Evolutionary conservation across 331 rosid genomes (phyloP).

Genomic region (Arachis monticola): DNA sequence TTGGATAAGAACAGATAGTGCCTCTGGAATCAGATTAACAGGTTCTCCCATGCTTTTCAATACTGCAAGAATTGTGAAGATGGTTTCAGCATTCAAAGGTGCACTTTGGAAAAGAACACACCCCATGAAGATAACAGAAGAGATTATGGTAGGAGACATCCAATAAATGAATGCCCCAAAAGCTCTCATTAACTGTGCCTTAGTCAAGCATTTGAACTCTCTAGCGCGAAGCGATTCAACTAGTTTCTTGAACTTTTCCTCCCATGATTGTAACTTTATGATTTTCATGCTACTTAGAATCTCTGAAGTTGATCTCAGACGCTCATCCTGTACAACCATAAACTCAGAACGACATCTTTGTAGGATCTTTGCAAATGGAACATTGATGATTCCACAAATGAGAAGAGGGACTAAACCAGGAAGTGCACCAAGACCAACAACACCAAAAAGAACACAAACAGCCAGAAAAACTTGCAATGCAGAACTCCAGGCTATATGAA

Average conservation of each 20-base stretch:
- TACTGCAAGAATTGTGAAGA: slow-evolving; percentile 63
- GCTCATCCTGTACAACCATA: slow-evolving; percentile 35
- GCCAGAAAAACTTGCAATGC: slow-evolving; percentile 45
- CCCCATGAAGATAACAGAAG: slow-evolving; percentile 55
- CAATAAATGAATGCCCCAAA: slow-evolving; percentile 52
- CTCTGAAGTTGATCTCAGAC: slow-evolving; percentile 50
- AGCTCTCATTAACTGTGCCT: slow-evolving; percentile 47
- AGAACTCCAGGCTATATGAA: slow-evolving; percentile 46
- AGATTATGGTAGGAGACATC: slow-evolving; percentile 61
- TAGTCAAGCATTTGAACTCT: slow-evolving; percentile 60
- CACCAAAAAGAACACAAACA: slow-evolving; percentile 51
- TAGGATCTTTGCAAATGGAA: slow-evolving; percentile 34
- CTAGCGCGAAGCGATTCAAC: slow-evolving; percentile 41
- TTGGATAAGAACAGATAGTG: slow-evolving; percentile 62
- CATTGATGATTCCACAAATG: slow-evolving; percentile 37
- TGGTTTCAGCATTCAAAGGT: slow-evolving; percentile 63
- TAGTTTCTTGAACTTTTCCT: slow-evolving; percentile 55
- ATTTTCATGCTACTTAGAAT: slow-evolving; percentile 62
- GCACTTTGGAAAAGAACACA: slow-evolving; percentile 51
- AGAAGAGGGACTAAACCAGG: slow-evolving; percentile 59
- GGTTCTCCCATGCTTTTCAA: slow-evolving; percentile 62
- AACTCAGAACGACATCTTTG: slow-evolving; percentile 16
- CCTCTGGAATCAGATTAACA: slow-evolving; percentile 70
- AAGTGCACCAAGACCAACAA: slow-evolving; percentile 62
- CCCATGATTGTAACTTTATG: slow-evolving; percentile 76